Evolutionary conservation across 1,284 basidiomycete genomes (phyloP).

Genomic region (Puccinia triticina): DNA sequence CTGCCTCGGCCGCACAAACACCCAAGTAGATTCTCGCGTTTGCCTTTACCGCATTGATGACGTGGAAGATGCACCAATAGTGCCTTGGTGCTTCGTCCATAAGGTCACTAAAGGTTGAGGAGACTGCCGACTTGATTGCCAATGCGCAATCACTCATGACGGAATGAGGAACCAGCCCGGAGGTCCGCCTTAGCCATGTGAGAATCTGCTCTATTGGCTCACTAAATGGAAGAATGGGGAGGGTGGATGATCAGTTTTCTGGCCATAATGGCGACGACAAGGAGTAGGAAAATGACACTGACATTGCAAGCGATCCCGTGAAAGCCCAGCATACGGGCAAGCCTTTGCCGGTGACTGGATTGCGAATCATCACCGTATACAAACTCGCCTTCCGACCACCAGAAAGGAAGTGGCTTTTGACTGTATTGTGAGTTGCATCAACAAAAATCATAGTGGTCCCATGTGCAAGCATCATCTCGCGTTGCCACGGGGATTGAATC

Average conservation of each 20-base stretch:
- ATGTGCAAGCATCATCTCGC: too few species aligned
- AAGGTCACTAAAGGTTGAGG: not conserved
- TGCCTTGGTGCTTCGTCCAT: not conserved
- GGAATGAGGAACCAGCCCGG: not conserved
- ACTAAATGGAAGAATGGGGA: too few species aligned
- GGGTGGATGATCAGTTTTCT: too few species aligned
- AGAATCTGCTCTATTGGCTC: too few species aligned
- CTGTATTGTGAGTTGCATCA: not conserved
- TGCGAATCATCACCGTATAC: too few species aligned
- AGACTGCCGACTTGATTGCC: not conserved
- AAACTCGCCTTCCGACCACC: not conserved
- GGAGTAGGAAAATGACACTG: too few species aligned
- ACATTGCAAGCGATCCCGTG: not conserved
- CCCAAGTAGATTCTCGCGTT: not conserved
- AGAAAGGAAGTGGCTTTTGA: not conserved
- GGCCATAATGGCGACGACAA: too few species aligned
- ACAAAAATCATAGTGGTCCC: not conserved
- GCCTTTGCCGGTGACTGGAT: not conserved
- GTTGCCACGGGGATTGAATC: conserved; percentile 2
- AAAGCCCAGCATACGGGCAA: not conserved
- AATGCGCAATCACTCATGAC: not conserved
- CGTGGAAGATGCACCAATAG: not conserved
- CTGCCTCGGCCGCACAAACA: not conserved
- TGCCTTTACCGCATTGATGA: not conserved
- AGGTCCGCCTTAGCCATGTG: not conserved